Evolutionary conservation across 2,329 filamentous ascomycete genomes (phyloP), one percentile per base, ranked within the genome.

Genomic region (Fusarium sp.): DNA sequence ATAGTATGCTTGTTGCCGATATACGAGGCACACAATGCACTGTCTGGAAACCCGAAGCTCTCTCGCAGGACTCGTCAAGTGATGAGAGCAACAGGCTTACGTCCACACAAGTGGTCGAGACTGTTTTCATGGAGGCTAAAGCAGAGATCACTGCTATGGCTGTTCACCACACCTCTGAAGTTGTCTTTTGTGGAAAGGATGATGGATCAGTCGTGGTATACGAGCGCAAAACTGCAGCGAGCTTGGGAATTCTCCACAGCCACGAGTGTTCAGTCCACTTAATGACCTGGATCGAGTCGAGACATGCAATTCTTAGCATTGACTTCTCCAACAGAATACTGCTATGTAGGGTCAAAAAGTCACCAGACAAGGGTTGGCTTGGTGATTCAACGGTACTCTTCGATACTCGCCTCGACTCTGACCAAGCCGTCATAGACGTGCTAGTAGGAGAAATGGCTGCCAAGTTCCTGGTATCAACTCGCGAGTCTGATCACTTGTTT

Each of bases 121-220:
- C 58, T 7, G 48, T 65, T 34, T 57, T 61, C 6, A 38, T 67
- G 7, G 69, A 73, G 10, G 49, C 48, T 7, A 72, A 68, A 39
- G 58, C 68, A 1, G 73, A 62, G 49, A 72, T 77, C 26, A 76
- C 64, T 28, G 70, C 70, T 24, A 70, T 77, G 44, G 54, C 50
- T 22, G 50, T 69, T 22, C 65, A 74, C 61, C 56, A 54, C 35
- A 68, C 53, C 5, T 58, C 39, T 6, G 67, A 71, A 5, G 57
- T 72, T 15, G 47, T 74, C 10, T 72, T 78, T 49, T 77, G 75
- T 39, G 76, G 76, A 28, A 76, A 74, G 43, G 68, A 74, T 50
- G 73, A 79, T 53, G 77, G 76, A 13, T 69, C 70, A 2, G 70
- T 79, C 28, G 67, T 53, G 13, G 32, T 75, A 2, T 77, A 77